Evolutionary conservation across 352 stramenopile genomes (phyloP), one percentile per base, ranked within the genome.

Genomic region (Phytophthora sojae): DNA sequence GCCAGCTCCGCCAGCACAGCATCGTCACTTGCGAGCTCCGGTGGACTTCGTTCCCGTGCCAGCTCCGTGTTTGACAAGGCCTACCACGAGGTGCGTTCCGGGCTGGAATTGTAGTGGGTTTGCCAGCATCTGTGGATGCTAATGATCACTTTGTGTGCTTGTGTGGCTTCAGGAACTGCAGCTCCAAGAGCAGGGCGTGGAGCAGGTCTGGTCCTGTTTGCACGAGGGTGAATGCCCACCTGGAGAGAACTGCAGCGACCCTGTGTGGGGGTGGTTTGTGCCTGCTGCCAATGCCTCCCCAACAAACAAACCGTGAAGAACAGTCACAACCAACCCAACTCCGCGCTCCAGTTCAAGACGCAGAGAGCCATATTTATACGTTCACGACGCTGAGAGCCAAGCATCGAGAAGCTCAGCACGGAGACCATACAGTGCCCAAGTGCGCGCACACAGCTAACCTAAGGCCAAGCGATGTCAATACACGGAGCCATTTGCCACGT

Each of bases 251-350:
- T 91, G 82, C 63, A 85, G 77, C 26, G 80, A 90, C 44, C 75
- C 79, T 0, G 83, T 82, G 23, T 94, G 86, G 86, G 86, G 86
- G 7, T 92, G 83, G 83, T 94, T 91, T 59, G 82, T 88, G 17
- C 62, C 73, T 62, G 61, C 59, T 25, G 26, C 19, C 14, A 29
- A 61, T 47, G 23, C 77, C 30, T 78, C 73, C 2, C 67, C 76
- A 32, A 73, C 50, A 57, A 47, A 64, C 23, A 56, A 72, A 9
- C 30, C 44, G 29, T 66, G 35, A 69, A 12, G 35, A 69, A 2
- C 57, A 45, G n/a, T n/a, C 26, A 19, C 1, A 21, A 21, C 21
- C n/a, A 53, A 49, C 42, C 15, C n/a, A 53, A 49, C 42, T 21
- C 44, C 17, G 12, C 15, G 5, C 17, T 23, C 17, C n/a, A 44